Percentiles rank a stretch among this genome's conserved stretches.
These are phyloP conservation scores for Caryopteris hybrid DNA, from an alignment of 305 asterid species.

Conservation along the genomic window DNA sequence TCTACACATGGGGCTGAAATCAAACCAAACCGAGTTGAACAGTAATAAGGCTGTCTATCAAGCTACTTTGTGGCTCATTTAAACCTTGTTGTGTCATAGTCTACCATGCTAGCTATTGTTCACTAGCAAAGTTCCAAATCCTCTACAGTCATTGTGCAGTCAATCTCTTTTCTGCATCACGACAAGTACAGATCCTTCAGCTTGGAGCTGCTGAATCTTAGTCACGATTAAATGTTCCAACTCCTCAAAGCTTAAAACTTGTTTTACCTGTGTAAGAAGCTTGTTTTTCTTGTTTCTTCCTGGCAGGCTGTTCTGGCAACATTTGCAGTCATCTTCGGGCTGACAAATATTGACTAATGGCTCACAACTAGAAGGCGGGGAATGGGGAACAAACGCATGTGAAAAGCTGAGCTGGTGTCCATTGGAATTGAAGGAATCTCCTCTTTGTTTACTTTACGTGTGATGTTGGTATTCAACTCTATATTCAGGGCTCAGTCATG, in stretches of 20 bases:
- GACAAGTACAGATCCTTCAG: not conserved
- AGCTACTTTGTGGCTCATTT: not conserved
- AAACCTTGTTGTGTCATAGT: not conserved
- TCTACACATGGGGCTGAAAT: not conserved
- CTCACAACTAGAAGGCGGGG: not conserved
- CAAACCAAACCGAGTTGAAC: not conserved
- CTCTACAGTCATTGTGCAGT: not conserved
- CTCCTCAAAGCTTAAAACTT: not conserved
- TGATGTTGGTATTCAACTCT: too few species aligned
- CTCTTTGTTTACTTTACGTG: too few species aligned
- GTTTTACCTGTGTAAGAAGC: not conserved
- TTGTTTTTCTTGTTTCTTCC: not conserved
- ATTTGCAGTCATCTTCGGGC: slow-evolving; percentile 55
- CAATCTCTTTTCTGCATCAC: not conserved
- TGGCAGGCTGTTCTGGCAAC: slow-evolving; percentile 65
- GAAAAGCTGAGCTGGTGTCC: too few species aligned
- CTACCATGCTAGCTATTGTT: not conserved
- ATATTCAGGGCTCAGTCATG: too few species aligned
- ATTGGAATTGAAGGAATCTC: too few species aligned
- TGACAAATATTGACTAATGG: slow-evolving; percentile 37
- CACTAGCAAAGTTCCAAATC: not conserved
- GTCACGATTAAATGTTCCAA: not conserved
- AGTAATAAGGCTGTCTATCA: not conserved
- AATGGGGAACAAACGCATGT: too few species aligned
- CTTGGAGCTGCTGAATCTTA: not conserved